phyloP scores from a whole-genome alignment of 1,284 basidiomycete genomes.

The Afroboletus lepidellus region DNA sequence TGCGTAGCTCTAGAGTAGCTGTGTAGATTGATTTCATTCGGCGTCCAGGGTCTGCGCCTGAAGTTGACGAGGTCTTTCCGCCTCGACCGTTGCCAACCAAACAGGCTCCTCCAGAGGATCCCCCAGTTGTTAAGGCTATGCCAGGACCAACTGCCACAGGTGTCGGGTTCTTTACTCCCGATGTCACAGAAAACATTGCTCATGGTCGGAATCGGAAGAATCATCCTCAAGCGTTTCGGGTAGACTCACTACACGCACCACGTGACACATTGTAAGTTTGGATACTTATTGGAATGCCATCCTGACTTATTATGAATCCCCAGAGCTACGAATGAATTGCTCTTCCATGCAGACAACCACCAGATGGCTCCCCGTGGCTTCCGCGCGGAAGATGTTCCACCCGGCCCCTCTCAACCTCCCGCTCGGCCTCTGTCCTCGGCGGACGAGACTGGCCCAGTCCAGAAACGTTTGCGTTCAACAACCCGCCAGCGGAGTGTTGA shows the following conservation, averaged over 20 bases:
- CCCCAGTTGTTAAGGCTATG: conserved; percentile 40
- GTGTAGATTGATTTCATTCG: conserved; percentile 17
- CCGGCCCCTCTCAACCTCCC: conserved; percentile 44
- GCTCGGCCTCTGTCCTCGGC: conserved; percentile 72
- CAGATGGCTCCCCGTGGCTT: conserved; percentile 40
- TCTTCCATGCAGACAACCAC: conserved; percentile 57
- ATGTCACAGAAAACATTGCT: conserved; percentile 51
- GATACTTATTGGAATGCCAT: conserved; percentile 3
- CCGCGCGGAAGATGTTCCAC: conserved; percentile 36
- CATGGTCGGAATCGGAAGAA: conserved; percentile 55
- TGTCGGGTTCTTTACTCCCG: conserved; percentile 79
- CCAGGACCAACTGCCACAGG: conserved; percentile 51
- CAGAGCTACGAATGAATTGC: conserved; percentile 62
- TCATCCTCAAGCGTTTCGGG: conserved; percentile 51
- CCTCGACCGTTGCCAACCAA: conserved; percentile 60
- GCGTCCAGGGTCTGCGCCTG: conserved; percentile 57
- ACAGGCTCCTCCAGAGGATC: conserved; percentile 49
- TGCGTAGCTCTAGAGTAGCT: conserved; percentile 36
- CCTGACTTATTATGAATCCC: conserved; percentile 6
- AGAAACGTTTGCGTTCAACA: conserved; percentile 69
- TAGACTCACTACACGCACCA: conserved; percentile 47
- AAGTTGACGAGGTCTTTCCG: conserved; percentile 70
- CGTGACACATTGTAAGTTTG: conserved; percentile 62
- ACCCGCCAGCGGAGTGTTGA: conserved; percentile 52
- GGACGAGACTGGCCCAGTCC: conserved; percentile 73